phyloP scores from a whole-genome alignment of 306 rosid genomes.

The Casuarina glauca region DNA sequence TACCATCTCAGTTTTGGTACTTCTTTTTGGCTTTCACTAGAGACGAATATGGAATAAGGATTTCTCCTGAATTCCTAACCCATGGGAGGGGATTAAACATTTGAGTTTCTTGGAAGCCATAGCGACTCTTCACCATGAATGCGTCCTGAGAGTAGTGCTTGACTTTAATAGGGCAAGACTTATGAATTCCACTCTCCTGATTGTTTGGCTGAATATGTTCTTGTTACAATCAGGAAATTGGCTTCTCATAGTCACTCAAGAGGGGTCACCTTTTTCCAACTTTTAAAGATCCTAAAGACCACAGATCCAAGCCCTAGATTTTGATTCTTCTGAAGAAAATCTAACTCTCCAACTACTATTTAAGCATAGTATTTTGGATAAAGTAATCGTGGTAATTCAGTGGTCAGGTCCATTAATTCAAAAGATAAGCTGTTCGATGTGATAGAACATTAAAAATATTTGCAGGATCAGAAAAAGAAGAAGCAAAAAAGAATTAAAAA shows the following conservation, averaged over 20 bases:
- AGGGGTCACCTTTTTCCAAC: not conserved
- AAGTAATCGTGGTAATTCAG: not conserved
- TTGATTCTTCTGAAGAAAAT: not conserved
- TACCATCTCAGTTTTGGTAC: too few relatives aligned
- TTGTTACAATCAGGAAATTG: not conserved
- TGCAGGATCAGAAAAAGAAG: not conserved
- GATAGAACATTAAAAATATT: not conserved
- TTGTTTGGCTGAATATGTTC: not conserved
- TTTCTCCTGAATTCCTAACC: not conserved
- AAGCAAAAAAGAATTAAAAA: not conserved
- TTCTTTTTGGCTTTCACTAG: not conserved
- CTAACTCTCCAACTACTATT: not conserved
- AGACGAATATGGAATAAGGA: conserved; percentile 1
- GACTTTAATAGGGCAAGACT: too few relatives aligned
- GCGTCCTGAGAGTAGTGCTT: too few relatives aligned
- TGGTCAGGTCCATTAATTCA: not conserved
- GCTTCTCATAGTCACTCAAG: conserved; percentile 1
- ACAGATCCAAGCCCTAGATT: not conserved
- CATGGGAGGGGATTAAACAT: not conserved
- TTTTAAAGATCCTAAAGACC: not conserved
- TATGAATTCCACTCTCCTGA: too few relatives aligned
- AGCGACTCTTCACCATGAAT: not conserved
- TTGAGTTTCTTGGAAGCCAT: not conserved
- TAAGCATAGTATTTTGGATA: not conserved
- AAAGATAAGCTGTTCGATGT: not conserved